Conservation (phyloP, 225 moss, liverwort and hornwort species). For the Marchantia polymorpha region DNA sequence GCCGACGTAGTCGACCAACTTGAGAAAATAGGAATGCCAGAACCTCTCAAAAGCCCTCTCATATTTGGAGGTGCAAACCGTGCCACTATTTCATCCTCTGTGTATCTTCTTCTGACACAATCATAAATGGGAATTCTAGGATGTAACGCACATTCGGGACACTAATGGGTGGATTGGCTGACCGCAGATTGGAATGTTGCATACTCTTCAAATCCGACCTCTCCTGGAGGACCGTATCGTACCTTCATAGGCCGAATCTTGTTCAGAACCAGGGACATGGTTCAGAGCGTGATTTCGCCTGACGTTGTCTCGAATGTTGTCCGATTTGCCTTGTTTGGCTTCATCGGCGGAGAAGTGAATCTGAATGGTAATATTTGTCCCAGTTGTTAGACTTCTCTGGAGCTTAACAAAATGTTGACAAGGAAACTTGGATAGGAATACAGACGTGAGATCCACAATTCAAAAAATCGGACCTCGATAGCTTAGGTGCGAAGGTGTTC, state of each 20-base stretch:
- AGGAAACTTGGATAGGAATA: too few relatives aligned
- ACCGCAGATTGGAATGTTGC: constrained; percentile 83
- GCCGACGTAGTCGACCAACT: constrained; percentile 55
- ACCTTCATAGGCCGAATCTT: constrained; percentile 73
- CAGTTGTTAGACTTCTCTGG: not conserved
- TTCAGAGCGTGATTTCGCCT: constrained; percentile 65
- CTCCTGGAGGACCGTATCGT: constrained; percentile 85
- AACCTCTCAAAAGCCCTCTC: constrained; percentile 80
- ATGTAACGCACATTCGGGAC: not conserved
- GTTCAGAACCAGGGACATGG: constrained; percentile 77
- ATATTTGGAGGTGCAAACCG: constrained; percentile 69
- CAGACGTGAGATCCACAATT: too few relatives aligned
- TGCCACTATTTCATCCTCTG: not conserved
- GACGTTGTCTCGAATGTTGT: constrained; percentile 65
- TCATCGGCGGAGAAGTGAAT: constrained; percentile 67
- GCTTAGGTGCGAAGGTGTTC: too few relatives aligned
- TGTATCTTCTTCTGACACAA: too few relatives aligned
- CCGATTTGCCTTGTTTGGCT: constrained; percentile 69
- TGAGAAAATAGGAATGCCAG: constrained; percentile 74
- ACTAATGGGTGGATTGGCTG: not conserved
- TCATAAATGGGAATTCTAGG: too few relatives aligned
- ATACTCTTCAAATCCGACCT: constrained; percentile 82
- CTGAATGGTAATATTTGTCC: constrained; percentile 52
- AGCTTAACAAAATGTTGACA: not conserved
- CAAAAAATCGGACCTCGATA: too few relatives aligned